Evolutionary conservation across 2,329 filamentous ascomycete species (phyloP).

Genomic region (Aureobasidium namibiae): DNA sequence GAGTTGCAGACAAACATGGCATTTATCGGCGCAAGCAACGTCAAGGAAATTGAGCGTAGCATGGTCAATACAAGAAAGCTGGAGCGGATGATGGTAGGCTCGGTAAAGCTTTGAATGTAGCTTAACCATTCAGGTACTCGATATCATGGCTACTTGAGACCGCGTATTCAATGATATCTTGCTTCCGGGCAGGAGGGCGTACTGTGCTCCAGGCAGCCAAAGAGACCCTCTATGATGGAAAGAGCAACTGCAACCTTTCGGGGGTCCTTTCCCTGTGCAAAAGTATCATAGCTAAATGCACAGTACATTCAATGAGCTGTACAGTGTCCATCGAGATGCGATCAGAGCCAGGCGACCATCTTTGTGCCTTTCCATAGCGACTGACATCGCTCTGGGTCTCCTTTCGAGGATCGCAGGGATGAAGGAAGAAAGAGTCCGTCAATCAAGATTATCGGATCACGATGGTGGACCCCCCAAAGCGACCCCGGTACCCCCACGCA

Average conservation of each 20-base stretch:
- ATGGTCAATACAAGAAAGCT: conserved; percentile 10
- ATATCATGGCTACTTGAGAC: not conserved
- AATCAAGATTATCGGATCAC: not conserved
- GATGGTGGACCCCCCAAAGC: not conserved
- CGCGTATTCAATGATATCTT: too few relatives aligned
- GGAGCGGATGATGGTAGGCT: conserved; percentile 1
- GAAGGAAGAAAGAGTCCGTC: not conserved
- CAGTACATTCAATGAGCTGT: too few relatives aligned
- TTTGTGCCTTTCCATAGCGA: not conserved
- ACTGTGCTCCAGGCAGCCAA: too few relatives aligned
- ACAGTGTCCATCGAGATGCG: too few relatives aligned
- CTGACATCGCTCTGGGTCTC: not conserved
- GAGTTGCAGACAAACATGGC: conserved; percentile 57
- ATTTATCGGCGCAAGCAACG: conserved; percentile 50
- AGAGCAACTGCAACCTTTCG: too few relatives aligned
- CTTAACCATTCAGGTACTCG: not conserved
- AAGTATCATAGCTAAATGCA: too few relatives aligned
- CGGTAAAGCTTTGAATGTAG: not conserved
- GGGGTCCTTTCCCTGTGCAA: too few relatives aligned
- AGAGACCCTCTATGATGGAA: too few relatives aligned
- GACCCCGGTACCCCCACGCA: not conserved
- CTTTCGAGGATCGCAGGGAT: too few relatives aligned
- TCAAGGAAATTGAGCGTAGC: conserved; percentile 23
- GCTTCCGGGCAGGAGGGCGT: not conserved
- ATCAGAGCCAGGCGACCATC: too few relatives aligned